These are phyloP conservation scores for Cubamyces sp. DNA, from an alignment of 768 basidiomycete species.

Conservation along the genomic window DNA sequence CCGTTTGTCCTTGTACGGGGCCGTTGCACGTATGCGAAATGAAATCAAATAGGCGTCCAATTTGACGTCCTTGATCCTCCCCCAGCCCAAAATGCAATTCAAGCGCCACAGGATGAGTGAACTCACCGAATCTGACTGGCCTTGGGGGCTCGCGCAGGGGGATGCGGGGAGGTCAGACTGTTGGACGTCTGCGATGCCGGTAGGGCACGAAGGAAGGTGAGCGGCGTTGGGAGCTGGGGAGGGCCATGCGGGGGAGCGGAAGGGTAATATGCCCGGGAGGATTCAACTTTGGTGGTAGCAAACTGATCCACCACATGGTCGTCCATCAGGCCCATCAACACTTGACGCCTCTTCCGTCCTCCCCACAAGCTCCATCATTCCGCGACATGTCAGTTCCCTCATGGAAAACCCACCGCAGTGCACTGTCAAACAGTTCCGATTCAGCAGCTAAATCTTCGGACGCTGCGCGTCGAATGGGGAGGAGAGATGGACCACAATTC, in stretches of 20 bases:
- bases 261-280: conserved; percentile 16
- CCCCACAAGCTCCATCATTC: not conserved
- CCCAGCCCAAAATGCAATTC: too few species aligned
- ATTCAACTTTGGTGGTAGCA: conserved; percentile 2
- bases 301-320: conserved; percentile 15
- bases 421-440: not conserved
- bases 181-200: not conserved
- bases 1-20: too few species aligned
- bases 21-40: too few species aligned
- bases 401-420: not conserved
- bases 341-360: conserved; percentile 3
- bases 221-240: conserved; percentile 11
- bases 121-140: not conserved
- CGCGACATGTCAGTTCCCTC: not conserved
- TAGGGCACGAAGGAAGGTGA: conserved; percentile 2
- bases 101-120: not conserved
- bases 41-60: too few species aligned
- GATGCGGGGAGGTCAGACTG: conserved; percentile 1
- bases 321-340: conserved; percentile 10
- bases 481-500: too few species aligned
- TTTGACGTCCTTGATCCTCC: too few species aligned
- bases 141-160: not conserved
- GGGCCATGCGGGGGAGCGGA: not conserved
- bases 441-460: too few species aligned
- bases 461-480: too few species aligned